Evolutionary conservation across 495 filamentous ascomycete genomes (phyloP).

Genomic region (Astrothelium subdiscretum): DNA sequence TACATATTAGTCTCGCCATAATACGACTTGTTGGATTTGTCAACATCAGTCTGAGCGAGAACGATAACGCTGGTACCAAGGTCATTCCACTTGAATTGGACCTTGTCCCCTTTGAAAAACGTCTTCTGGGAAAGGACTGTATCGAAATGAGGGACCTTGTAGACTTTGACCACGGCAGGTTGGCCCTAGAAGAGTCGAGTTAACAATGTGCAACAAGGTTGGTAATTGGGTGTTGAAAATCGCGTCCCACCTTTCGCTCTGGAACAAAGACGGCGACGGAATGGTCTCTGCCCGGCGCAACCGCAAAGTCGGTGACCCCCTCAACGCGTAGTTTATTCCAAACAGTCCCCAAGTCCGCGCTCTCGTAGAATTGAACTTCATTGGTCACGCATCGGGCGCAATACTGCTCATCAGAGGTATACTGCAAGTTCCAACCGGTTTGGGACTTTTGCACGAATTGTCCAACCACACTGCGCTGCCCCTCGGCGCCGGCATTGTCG

Average conservation of each 20-base stretch:
- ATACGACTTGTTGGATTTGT: slow-evolving; percentile 96
- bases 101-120: slow-evolving; percentile 98
- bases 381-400: slow-evolving; percentile 93
- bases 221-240: background rate
- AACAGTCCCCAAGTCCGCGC: slow-evolving; percentile 66
- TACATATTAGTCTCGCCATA: slow-evolving; percentile 98
- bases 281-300: slow-evolving; percentile 78
- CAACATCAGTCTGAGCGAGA: slow-evolving; percentile 93
- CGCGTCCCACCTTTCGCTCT: slow-evolving; percentile 68
- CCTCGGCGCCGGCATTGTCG: slow-evolving; percentile 31
- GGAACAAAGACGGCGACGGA: slow-evolving; percentile 88
- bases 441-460: slow-evolving; percentile 89
- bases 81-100: slow-evolving; percentile 93
- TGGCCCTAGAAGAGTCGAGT: slow-evolving; percentile 48
- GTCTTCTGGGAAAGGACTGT: slow-evolving; percentile 85
- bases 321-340: slow-evolving; percentile 94
- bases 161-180: slow-evolving; percentile 88
- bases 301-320: slow-evolving; percentile 79
- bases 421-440: slow-evolving; percentile 96
- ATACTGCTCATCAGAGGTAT: slow-evolving; percentile 80
- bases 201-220: background rate
- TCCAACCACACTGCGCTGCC: slow-evolving; percentile 63
- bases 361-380: slow-evolving; percentile 93
- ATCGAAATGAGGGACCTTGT: slow-evolving; percentile 75
- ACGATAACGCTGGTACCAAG: slow-evolving; percentile 85